phyloP scores from a whole-genome alignment of 2,329 filamentous ascomycete species.

The Geoglossum cookeanum region DNA sequence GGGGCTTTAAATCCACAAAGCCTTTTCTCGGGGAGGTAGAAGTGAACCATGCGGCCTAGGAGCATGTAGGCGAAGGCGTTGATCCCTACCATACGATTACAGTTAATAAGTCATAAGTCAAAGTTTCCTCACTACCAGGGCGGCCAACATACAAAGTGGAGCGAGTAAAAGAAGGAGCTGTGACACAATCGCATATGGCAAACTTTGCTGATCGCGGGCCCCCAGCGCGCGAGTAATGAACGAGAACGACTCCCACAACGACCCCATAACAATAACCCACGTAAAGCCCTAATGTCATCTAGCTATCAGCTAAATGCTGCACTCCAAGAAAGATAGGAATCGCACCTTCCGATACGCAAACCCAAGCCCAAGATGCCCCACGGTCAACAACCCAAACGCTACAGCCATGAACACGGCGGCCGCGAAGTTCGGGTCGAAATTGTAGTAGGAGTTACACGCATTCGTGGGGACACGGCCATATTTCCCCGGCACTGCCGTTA shows the following conservation, averaged over 20 bases:
- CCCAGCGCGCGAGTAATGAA: slow-evolving; percentile 24
- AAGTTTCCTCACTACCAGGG: neutral
- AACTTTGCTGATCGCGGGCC: slow-evolving; percentile 22
- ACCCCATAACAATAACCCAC: slow-evolving; percentile 27
- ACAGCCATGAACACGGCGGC: slow-evolving; percentile 20
- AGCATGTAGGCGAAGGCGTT: slow-evolving; percentile 27
- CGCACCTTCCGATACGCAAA: slow-evolving; percentile 17
- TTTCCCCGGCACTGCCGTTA: neutral
- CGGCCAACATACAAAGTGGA: slow-evolving; percentile 13
- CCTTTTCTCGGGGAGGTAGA: slow-evolving; percentile 18
- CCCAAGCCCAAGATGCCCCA: slow-evolving; percentile 20
- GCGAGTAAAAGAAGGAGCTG: slow-evolving; percentile 27
- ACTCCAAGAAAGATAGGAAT: neutral
- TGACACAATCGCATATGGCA: slow-evolving; percentile 16
- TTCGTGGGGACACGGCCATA: neutral
- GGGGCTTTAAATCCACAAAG: slow-evolving; percentile 20
- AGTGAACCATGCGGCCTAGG: slow-evolving; percentile 23
- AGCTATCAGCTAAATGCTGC: neutral
- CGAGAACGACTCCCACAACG: slow-evolving; percentile 23
- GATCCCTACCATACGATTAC: slow-evolving; percentile 15
- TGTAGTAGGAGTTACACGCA: slow-evolving; percentile 1
- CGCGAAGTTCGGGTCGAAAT: slow-evolving; percentile 21
- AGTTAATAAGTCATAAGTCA: too few relatives aligned
- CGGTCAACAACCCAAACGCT: slow-evolving; percentile 18
- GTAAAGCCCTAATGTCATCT: slow-evolving; percentile 17